Evolutionary conservation across 1,284 basidiomycete species (phyloP), one percentile per base, ranked within the genome.

Genomic region (Neonothopanus nambi): DNA sequence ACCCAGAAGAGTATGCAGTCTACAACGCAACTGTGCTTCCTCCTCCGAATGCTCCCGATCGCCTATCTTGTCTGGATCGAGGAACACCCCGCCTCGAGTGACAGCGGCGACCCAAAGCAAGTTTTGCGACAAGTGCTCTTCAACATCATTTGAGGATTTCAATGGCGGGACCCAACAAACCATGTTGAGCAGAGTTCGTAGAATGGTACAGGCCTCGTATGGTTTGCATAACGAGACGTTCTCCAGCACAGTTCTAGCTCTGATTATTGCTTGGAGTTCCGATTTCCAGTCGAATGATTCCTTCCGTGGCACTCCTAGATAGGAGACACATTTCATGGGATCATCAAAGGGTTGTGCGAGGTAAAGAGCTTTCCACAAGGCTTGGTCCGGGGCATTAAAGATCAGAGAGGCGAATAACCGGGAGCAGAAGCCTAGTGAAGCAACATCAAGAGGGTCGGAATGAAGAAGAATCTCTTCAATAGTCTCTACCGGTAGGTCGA

Each of bases 321-420:
- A 66, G 2, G 71, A 73, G 5, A 78, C 59, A 47, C 82, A 78
- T 20, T 48, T 51, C 3, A 81, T 70, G 1, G 79, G 84, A 59
- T 88, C 84, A 52, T 88, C 85, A 42, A 85, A 70, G 0, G 74
- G 72, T 57, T 83, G 77, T 0, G 65, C 54, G 42, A 88, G 79
- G 63, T 87, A 89, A 1, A 88, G 70, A 13, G 65, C 68, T 3
- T 83, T 76, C 87, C 87, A 89, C 44, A 89, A 65, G 48, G 73
- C 72, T 20, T 73, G 70, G 60, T 79, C 73, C 17, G 63, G 62
- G 0, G 73, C 61, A 48, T 70, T 58, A 57, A 85, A 82, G 18
- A 87, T 64, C 51, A 82, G 60, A 3, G 59, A 58, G 56, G 70
- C 64, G 49, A 79, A 73, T n/a, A 61, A 57, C 3, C 65, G 71